phyloP scores from a whole-genome alignment of 208 protist genomes.

The Leishmania aethiopica region DNA sequence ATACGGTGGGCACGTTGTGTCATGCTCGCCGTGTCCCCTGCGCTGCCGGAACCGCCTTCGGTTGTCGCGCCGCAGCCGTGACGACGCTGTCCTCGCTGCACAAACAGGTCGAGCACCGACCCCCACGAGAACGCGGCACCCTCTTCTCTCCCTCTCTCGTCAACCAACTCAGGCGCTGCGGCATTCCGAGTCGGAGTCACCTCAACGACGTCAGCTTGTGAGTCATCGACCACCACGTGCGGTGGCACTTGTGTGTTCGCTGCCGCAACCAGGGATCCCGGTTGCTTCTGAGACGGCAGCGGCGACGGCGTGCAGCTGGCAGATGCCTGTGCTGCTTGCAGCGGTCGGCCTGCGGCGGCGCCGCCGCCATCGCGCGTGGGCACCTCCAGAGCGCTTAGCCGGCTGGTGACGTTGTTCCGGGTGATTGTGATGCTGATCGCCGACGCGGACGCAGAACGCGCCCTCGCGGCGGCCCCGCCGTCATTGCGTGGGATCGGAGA shows the following conservation, averaged over 20 bases:
- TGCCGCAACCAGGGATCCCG: background rate
- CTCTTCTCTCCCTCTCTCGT: background rate
- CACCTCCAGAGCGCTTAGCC: background rate
- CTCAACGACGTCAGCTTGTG: background rate
- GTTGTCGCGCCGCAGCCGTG: background rate
- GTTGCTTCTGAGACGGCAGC: background rate
- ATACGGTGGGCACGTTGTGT: background rate
- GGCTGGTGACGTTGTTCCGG: background rate
- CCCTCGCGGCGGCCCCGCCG: background rate
- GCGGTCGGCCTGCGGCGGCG: background rate
- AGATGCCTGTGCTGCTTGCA: background rate
- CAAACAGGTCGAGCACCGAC: background rate
- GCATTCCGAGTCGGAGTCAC: background rate
- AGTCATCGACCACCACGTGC: background rate
- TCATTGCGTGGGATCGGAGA: background rate
- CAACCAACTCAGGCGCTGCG: background rate
- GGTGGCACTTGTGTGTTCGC: background rate
- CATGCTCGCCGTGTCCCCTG: background rate
- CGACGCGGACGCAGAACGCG: slow-evolving; percentile 1
- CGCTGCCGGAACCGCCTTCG: background rate
- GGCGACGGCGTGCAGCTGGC: background rate
- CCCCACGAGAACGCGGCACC: background rate
- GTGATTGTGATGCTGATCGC: background rate
- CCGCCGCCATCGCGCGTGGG: background rate
- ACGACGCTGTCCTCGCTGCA: background rate